Percentiles rank a stretch among this genome's conserved stretches.
Conservation (phyloP, 2,329 filamentous ascomycete genomes). For the Xenoacremonium recifei region DNA sequence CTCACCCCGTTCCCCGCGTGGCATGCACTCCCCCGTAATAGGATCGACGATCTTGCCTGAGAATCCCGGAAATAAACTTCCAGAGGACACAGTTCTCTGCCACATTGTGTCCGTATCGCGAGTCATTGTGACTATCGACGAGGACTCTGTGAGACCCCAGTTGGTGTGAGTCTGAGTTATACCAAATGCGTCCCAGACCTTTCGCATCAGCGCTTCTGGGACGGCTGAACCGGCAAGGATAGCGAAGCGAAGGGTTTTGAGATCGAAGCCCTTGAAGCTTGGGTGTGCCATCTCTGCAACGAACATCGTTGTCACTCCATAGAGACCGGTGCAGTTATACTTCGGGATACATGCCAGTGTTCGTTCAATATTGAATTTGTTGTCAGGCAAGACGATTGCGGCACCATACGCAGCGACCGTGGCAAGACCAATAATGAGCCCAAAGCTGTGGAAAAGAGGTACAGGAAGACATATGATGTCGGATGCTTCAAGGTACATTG, state of each 20-base stretch:
- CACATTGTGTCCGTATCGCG: background rate
- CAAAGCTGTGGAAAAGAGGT: background rate
- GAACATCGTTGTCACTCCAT: constrained; percentile 2
- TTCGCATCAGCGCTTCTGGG: background rate
- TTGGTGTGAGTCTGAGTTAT: background rate
- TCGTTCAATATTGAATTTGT: background rate
- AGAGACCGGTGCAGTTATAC: background rate
- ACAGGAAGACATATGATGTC: background rate
- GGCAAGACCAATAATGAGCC: background rate
- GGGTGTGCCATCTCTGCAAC: background rate
- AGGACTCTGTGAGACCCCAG: background rate
- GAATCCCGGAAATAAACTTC: background rate
- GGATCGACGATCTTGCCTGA: background rate
- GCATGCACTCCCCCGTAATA: background rate
- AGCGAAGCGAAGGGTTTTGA: background rate
- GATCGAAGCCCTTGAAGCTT: background rate
- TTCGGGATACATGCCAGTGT: background rate
- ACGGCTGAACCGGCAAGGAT: background rate
- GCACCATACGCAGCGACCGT: too few relatives aligned
- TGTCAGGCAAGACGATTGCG: background rate
- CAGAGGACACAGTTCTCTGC: background rate
- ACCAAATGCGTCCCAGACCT: background rate
- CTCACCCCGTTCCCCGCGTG: background rate
- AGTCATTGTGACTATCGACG: background rate
- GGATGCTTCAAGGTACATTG: background rate